A percentile compares a stretch with the other conserved stretches of the same genome.
These are phyloP conservation scores for Aspergillus sp. DNA, from an alignment of 2,329 filamentous ascomycete species.

Conservation along the genomic window DNA sequence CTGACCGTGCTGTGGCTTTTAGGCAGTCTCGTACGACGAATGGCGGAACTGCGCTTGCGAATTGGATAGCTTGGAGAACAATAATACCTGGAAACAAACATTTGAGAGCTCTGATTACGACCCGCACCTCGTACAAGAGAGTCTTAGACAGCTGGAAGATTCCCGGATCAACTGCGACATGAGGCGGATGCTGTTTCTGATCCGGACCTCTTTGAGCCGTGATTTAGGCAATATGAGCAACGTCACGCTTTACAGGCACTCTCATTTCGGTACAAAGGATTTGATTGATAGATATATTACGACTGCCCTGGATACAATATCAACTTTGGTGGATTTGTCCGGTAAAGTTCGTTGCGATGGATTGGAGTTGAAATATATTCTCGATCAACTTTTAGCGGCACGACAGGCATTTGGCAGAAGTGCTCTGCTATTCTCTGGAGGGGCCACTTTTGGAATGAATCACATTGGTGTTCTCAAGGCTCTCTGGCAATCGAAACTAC, in stretches of 20 bases:
- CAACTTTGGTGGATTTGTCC: slow-evolving; percentile 62
- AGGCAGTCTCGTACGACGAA: slow-evolving; percentile 65
- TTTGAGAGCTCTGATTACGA: slow-evolving; percentile 67
- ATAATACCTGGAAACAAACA: slow-evolving; percentile 75
- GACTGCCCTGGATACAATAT: slow-evolving; percentile 70
- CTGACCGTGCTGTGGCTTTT: slow-evolving; percentile 6
- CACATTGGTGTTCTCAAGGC: slow-evolving; percentile 84
- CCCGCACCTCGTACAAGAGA: slow-evolving; percentile 60
- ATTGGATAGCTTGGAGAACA: slow-evolving; percentile 73
- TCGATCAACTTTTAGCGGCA: slow-evolving; percentile 66
- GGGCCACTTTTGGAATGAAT: slow-evolving; percentile 86
- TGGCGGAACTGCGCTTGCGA: slow-evolving; percentile 74
- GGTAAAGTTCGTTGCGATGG: slow-evolving; percentile 47
- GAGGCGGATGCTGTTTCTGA: slow-evolving; percentile 69
- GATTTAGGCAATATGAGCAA: slow-evolving; percentile 85
- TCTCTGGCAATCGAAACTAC: slow-evolving; percentile 66
- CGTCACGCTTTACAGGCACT: slow-evolving; percentile 74
- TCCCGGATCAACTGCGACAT: slow-evolving; percentile 69
- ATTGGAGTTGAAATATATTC: slow-evolving; percentile 54
- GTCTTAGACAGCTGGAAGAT: slow-evolving; percentile 69
- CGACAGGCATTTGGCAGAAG: slow-evolving; percentile 81
- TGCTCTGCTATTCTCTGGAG: slow-evolving; percentile 76
- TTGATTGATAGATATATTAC: slow-evolving; percentile 84
- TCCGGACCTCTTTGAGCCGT: slow-evolving; percentile 74
- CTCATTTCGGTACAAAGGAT: slow-evolving; percentile 78